Evolutionary conservation across 169 alveolate genomes (phyloP), one percentile per base, ranked within the genome.

Genomic region (Eimeria falciformis): DNA sequence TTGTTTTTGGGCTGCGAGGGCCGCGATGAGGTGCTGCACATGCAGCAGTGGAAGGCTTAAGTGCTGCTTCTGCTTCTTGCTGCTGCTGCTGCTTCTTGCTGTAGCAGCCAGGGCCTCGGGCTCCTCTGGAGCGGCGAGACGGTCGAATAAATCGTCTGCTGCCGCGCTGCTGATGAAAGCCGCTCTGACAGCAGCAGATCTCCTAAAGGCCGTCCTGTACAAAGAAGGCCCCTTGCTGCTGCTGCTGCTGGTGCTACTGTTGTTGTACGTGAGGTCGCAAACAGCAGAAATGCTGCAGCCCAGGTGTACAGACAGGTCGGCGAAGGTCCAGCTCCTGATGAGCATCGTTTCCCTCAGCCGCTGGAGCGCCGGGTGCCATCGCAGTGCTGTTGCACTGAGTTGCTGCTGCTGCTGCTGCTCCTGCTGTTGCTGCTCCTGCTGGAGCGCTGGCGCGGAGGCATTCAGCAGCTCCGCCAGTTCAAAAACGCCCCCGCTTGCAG

Each of bases 241-340:
- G 84, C 43, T 45, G 84, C 84, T 73, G 84, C 65, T 73, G 84
- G 65, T 73, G 84, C 84, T 45, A 62, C 84, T 73, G 78, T 46
- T 66, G 73, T 25, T 14, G 84, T 62, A 73, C n/a, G 84, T 43
- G 40, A 73, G 18, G 18, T 9, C 0, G 58, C 65, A 21, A 5
- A 46, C 84, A 12, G 84, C 84, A 33, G 84, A 73, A 18, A 23
- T 21, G 84, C 84, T 73, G 62, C 84, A 73, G 84, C 84, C 84
- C 62, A 73, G 7, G 62, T 73, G 84, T 18, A 73, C n/a, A 62
- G 65, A 73, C 65, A 73, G 33, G 21, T 73, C 84, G 17, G 84
- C 84, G 65, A 73, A 73, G n/a, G 84, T 73, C 84, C 84, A 73
- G 84, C 84, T 73, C 65, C 84, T 73, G 25, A 18, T n/a, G 65